These are phyloP conservation scores for Xylariaceae sp. DNA, from an alignment of 2,329 filamentous ascomycete species.

Conservation along the genomic window DNA sequence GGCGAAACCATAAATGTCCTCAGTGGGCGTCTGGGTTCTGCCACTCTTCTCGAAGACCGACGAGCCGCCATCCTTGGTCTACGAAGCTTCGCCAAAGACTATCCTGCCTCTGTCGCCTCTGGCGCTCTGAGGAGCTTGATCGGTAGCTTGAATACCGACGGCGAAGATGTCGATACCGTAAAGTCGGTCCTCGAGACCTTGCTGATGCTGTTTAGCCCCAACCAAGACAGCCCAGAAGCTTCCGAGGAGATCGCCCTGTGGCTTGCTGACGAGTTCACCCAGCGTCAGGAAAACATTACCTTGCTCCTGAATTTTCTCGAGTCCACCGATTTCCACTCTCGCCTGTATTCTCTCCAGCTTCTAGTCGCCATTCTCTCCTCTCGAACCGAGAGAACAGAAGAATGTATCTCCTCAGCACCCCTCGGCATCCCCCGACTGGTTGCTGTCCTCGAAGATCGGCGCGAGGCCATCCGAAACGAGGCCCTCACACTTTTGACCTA, in stretches of 20 bases:
- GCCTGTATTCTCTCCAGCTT: constrained; percentile 86
- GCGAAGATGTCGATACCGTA: constrained; percentile 92
- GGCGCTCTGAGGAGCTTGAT: constrained; percentile 89
- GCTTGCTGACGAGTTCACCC: constrained; percentile 97
- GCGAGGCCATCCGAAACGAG: constrained; percentile 87
- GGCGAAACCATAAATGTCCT: constrained; percentile 90
- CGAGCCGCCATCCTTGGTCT: constrained; percentile 89
- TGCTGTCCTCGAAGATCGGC: constrained; percentile 74
- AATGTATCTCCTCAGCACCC: constrained; percentile 87
- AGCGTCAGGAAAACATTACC: constrained; percentile 95
- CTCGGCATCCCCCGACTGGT: constrained; percentile 86
- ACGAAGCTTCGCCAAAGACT: constrained; percentile 93
- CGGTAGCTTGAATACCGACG: constrained; percentile 78
- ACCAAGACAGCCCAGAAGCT: constrained; percentile 76
- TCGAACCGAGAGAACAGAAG: constrained; percentile 86
- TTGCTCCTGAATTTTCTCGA: constrained; percentile 87
- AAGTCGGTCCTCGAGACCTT: constrained; percentile 94
- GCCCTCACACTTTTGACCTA: constrained; percentile 83
- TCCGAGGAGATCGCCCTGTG: constrained; percentile 95
- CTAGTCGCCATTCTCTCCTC: constrained; percentile 82
- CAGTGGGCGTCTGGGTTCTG: constrained; percentile 81
- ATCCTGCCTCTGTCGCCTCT: constrained; percentile 91
- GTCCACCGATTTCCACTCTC: constrained; percentile 81
- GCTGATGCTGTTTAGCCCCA: constrained; percentile 81
- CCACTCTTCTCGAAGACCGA: constrained; percentile 90